Base-by-base conservation (phyloP, 2,329 filamentous ascomycete genomes). In the Colletotrichum sp. region DNA sequence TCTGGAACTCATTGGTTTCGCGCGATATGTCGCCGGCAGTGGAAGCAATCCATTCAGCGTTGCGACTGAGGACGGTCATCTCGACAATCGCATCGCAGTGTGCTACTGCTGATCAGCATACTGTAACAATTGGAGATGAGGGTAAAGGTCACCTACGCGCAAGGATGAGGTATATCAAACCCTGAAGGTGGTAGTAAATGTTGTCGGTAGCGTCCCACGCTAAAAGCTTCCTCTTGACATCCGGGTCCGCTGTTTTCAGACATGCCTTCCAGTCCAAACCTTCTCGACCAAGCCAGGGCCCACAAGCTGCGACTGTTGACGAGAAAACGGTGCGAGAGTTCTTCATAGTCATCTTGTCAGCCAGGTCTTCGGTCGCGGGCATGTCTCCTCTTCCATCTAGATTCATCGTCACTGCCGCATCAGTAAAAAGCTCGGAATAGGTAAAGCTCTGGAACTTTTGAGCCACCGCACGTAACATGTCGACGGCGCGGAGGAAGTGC, bases 11-110 rank as follows among this genome's bases (percentile, higher is more conserved):
- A 7, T 34, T 43, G 2, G 24, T 65, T 36, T 77, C 70, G 16
- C 55, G 58, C 24, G 30, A 64, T 5, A 24, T n/a, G 36, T 76
- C 71, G 52, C 43, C 26, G 6, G 66, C 58, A 32, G 58, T 32
- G 30, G 32, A n/a, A 2, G 64, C 56, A 4, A 71, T 36, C 36
- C 30, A 63, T 48, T 26, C 74, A 21, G 70, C 74, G 55, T 77
- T 77, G 36, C 76, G 74, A 30, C 69, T 21, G 59, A 74, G 74
- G 48, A 74, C 71, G 16, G 66, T 32, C 26, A 71, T 70, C 55
- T 76, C 74, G 18, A 70, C 55, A 30, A 77, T n/a, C 9, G 66
- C 28, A 5, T 76, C 67, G 63, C 76, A 77, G 16, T 65, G 64
- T 12, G 65, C 76, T 77, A 12, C n/a, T 7, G 30, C 30, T 38